A percentile compares a stretch with the other conserved stretches of the same genome.
Evolutionary conservation across 805 yeast genomes (phyloP).

Genomic region (Yarrowia sp.): DNA sequence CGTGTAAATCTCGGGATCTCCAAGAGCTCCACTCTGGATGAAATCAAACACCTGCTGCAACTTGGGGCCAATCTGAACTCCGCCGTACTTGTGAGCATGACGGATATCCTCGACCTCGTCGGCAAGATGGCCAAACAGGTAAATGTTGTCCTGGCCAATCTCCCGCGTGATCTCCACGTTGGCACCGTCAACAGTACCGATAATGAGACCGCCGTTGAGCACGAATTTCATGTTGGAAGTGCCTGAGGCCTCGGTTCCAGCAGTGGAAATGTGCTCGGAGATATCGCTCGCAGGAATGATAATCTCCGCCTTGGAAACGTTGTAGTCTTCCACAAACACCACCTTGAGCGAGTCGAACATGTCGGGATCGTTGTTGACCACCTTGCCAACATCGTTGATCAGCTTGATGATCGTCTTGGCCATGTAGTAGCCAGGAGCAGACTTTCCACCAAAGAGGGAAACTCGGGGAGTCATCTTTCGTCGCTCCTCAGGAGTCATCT

Average conservation of each 20-base stretch:
- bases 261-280: slow-evolving; percentile 93
- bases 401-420: slow-evolving; percentile 90
- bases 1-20: slow-evolving; percentile 65
- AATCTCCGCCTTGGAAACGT: slow-evolving; percentile 91
- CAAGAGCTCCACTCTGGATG: slow-evolving; percentile 74
- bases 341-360: slow-evolving; percentile 81
- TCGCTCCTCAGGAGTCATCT: slow-evolving; percentile 67
- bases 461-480: slow-evolving; percentile 74
- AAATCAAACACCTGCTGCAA: slow-evolving; percentile 68
- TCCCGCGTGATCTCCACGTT: slow-evolving; percentile 94
- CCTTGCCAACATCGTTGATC: slow-evolving; percentile 79
- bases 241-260: slow-evolving; percentile 97
- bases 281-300: slow-evolving; percentile 89
- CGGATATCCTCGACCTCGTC: slow-evolving; percentile 89
- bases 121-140: slow-evolving; percentile 87
- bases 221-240: slow-evolving; percentile 96
- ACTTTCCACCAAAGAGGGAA: slow-evolving; percentile 88
- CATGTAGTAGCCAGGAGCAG: slow-evolving; percentile 98
- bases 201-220: slow-evolving; percentile 88
- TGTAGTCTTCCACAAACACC: slow-evolving; percentile 88
- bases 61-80: slow-evolving; percentile 64
- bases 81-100: slow-evolving; percentile 70
- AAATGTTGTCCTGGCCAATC: slow-evolving; percentile 90
- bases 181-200: slow-evolving; percentile 97
- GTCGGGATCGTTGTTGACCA: slow-evolving; percentile 78